Conservation (phyloP, 371 early-diverging fungal species). For the Chytridium lagenaria region DNA sequence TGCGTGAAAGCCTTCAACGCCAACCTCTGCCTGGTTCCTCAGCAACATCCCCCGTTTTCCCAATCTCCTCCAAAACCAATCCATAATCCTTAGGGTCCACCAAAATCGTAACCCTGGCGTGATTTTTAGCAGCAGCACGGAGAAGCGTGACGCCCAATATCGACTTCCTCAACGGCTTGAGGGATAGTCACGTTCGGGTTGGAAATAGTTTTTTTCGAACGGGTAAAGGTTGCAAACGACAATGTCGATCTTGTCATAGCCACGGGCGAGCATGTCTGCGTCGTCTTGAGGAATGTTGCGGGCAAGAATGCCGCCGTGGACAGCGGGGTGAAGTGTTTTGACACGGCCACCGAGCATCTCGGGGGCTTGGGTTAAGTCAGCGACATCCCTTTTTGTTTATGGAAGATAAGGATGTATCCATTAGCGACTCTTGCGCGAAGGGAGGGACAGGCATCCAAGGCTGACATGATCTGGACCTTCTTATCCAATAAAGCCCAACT, state of each 20-base stretch:
- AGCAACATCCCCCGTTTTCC: slow-evolving; percentile 52
- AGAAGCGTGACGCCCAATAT: slow-evolving; percentile 97
- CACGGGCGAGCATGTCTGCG: slow-evolving; percentile 84
- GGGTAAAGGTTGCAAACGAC: slow-evolving; percentile 98
- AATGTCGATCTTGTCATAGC: slow-evolving; percentile 90
- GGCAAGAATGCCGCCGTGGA: slow-evolving; percentile 98
- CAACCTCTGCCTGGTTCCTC: slow-evolving; percentile 64
- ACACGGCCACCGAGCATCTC: slow-evolving; percentile 98
- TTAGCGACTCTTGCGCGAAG: too few relatives aligned
- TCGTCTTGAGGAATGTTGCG: slow-evolving; percentile 83
- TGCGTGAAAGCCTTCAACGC: slow-evolving; percentile 92
- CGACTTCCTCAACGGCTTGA: slow-evolving; percentile 96
- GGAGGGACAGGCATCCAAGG: too few relatives aligned
- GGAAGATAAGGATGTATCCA: too few relatives aligned
- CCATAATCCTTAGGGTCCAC: slow-evolving; percentile 92
- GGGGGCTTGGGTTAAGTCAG: slow-evolving; percentile 95
- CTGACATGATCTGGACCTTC: too few relatives aligned
- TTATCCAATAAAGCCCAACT: too few relatives aligned
- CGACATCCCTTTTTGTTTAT: slow-evolving; percentile 81
- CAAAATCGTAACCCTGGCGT: slow-evolving; percentile 89
- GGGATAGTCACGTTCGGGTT: slow-evolving; percentile 87
- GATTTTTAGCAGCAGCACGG: slow-evolving; percentile 98
- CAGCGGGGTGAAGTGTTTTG: slow-evolving; percentile 98
- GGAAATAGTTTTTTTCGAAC: slow-evolving; percentile 92
- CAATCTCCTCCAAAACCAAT: slow-evolving; percentile 74